These are phyloP conservation scores for Ceraceosorus bombacis DNA, from an alignment of 1,284 basidiomycete species.

Conservation along the genomic window DNA sequence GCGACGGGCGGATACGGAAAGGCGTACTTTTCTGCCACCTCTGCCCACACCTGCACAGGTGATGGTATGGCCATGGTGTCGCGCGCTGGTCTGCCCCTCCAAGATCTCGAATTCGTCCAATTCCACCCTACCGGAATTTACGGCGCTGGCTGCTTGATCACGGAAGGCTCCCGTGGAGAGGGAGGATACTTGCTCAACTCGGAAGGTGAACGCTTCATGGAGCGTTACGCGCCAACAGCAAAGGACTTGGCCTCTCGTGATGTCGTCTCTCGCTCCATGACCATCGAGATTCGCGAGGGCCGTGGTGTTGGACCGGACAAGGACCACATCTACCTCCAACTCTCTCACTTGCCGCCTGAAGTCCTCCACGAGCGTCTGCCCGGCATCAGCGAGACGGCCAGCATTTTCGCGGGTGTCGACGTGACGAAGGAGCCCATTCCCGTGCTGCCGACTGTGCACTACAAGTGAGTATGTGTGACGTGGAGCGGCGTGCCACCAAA, in stretches of 20 bases:
- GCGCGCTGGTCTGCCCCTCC: conserved; percentile 89
- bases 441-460: conserved; percentile 55
- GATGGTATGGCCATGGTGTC: conserved; percentile 99
- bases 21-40: conserved; percentile 97
- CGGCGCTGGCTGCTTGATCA: conserved; percentile 97
- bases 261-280: conserved; percentile 99
- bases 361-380: conserved; percentile 94
- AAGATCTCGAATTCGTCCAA: conserved; percentile 98
- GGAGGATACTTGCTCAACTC: conserved; percentile 98
- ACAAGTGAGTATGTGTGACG: conserved; percentile 22
- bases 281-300: conserved; percentile 95
- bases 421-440: conserved; percentile 88
- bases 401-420: conserved; percentile 98
- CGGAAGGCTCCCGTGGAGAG: conserved; percentile 97
- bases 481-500: not conserved
- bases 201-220: conserved; percentile 99
- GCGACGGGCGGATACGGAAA: conserved; percentile 98
- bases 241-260: conserved; percentile 99
- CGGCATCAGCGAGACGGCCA: conserved; percentile 98
- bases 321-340: conserved; percentile 94
- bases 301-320: conserved; percentile 98
- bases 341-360: conserved; percentile 92
- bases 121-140: conserved; percentile 99
- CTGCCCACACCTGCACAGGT: conserved; percentile 96
- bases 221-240: conserved; percentile 93